Percentiles rank a stretch among this genome's conserved stretches.
These are phyloP conservation scores for Danielia oregonensis DNA, from an alignment of 805 yeast genomes.

Conservation along the genomic window DNA sequence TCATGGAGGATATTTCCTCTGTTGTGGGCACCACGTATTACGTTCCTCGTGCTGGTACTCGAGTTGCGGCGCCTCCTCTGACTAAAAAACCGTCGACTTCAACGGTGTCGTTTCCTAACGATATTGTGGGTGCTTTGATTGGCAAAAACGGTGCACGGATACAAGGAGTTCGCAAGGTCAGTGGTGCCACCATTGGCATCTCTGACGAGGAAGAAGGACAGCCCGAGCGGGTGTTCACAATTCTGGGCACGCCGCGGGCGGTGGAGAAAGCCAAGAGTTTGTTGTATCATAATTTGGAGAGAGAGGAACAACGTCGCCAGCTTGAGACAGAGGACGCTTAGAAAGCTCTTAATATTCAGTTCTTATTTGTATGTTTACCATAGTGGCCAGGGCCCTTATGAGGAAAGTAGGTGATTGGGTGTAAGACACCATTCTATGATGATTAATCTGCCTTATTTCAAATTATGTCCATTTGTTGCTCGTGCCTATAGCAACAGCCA, in stretches of 20 bases:
- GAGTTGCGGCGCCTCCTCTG: neutral
- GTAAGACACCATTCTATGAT: no score
- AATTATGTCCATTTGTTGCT: slow-evolving; percentile 47
- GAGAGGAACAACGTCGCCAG: slow-evolving; percentile 49
- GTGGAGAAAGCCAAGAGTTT: slow-evolving; percentile 57
- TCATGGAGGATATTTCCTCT: slow-evolving; percentile 70
- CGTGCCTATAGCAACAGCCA: slow-evolving; percentile 50
- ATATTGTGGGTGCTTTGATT: slow-evolving; percentile 83
- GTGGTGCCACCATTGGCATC: slow-evolving; percentile 77
- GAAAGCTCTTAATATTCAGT: neutral
- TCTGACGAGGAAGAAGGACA: slow-evolving; percentile 64
- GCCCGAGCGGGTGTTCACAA: slow-evolving; percentile 65
- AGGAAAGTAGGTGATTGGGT: no score
- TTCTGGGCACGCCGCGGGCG: slow-evolving; percentile 55
- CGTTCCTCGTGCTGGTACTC: slow-evolving; percentile 41
- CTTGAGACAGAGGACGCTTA: neutral
- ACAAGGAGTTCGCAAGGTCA: slow-evolving; percentile 74
- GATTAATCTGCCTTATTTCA: no score
- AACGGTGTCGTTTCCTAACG: slow-evolving; percentile 63
- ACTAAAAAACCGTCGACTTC: slow-evolving; percentile 22
- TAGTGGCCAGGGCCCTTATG: no score
- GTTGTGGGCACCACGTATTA: slow-evolving; percentile 63
- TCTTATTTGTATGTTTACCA: slow-evolving; percentile 1
- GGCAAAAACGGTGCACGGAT: slow-evolving; percentile 85
- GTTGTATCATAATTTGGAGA: slow-evolving; percentile 55